phyloP scores from a whole-genome alignment of 495 filamentous ascomycete genomes.

The Filosporella fistucella region DNA sequence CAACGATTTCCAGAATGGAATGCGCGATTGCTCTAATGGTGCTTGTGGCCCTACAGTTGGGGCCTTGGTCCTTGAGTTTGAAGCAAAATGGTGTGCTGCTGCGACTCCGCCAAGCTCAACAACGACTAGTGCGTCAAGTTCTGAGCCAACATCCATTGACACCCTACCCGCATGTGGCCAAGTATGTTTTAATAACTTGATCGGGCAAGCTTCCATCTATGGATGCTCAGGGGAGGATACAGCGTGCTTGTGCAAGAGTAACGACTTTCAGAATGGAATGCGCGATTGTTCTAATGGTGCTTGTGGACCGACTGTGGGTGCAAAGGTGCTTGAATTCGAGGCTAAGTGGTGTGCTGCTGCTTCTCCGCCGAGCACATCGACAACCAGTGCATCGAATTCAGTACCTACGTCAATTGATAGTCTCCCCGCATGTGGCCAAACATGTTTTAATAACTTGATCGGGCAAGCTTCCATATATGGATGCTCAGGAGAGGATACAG shows the following conservation, averaged over 20 bases:
- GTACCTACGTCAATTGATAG: no score
- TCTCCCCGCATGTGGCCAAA: slow-evolving; percentile 16
- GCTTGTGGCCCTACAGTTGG: slow-evolving; percentile 42
- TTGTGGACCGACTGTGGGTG: neutral
- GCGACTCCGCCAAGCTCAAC: neutral
- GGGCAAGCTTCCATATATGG: neutral
- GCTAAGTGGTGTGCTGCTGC: neutral
- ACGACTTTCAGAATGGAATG: slow-evolving; percentile 65
- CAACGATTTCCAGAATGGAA: slow-evolving; percentile 61
- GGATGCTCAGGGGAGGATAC: neutral
- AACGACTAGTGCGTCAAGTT: neutral
- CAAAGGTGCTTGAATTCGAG: neutral
- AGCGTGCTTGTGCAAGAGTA: slow-evolving; percentile 62
- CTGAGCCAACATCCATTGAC: neutral
- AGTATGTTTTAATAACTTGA: no score
- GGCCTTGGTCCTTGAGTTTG: neutral
- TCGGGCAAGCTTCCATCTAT: neutral
- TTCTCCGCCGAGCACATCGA: neutral
- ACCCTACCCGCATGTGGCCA: neutral
- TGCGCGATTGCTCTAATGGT: slow-evolving; percentile 69
- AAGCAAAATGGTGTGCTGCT: neutral
- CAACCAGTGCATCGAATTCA: neutral
- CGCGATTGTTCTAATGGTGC: slow-evolving; percentile 41
- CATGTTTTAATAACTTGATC: neutral
- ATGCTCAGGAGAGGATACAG: neutral